phyloP scores from a whole-genome alignment of 1,284 basidiomycete species.

The Vanrija sp. region DNA sequence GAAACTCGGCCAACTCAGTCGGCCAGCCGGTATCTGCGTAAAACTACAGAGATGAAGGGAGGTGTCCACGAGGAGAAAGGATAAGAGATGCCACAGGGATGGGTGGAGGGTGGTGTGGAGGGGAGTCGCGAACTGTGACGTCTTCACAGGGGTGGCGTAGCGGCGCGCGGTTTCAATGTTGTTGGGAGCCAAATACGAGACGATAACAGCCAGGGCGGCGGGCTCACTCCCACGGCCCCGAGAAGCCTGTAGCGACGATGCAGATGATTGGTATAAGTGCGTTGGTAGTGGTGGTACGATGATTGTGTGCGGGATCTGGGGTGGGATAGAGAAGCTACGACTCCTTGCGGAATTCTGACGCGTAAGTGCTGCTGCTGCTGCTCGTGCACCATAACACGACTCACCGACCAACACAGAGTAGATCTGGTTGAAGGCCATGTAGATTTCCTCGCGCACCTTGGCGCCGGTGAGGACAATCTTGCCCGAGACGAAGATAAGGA shows the following conservation, averaged over 20 bases:
- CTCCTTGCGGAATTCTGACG: constrained; percentile 42
- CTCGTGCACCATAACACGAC: constrained; percentile 5
- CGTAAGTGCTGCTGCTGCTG: neutral
- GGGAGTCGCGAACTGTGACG: too few species aligned
- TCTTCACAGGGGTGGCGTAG: too few species aligned
- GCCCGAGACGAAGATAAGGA: constrained; percentile 97
- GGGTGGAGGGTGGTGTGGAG: neutral
- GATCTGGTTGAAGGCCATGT: constrained; percentile 98
- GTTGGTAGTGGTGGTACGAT: too few species aligned
- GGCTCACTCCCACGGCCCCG: neutral
- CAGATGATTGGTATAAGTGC: constrained; percentile 4
- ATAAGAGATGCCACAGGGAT: neutral
- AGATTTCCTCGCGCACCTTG: constrained; percentile 99
- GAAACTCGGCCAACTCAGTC: neutral
- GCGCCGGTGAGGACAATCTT: constrained; percentile 99
- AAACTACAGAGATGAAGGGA: neutral
- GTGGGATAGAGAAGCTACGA: constrained; percentile 15
- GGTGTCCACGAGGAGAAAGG: neutral
- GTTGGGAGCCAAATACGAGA: neutral
- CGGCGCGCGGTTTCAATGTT: too few species aligned
- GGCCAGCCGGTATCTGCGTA: neutral
- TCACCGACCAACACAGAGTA: constrained; percentile 75
- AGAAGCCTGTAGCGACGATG: neutral
- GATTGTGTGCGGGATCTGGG: neutral
- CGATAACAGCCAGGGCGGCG: neutral